Base-by-base conservation (phyloP, 1,284 basidiomycete genomes). In the Agaricales sp. region DNA sequence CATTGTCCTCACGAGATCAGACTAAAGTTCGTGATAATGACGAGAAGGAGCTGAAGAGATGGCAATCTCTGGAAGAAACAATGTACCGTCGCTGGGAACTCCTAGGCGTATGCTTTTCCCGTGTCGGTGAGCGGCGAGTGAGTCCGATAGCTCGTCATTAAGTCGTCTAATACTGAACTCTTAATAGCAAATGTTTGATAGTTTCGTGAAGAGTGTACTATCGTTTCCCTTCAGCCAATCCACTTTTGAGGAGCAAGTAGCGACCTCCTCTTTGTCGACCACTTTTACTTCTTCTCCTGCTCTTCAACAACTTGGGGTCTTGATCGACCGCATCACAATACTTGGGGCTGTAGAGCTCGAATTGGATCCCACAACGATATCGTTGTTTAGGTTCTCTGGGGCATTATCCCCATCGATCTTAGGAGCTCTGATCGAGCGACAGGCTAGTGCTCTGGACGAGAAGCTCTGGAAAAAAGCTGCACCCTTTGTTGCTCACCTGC, bases 71-170 rank as follows among this genome's bases (percentile, higher is more conserved):
- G 2, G 71, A 77, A 51, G 75, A 80, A 20, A 79, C 83, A 54
- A 53, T 88, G 23, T 78, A 75, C 54, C 73, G 80, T 37, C 68
- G 89, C 37, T 90, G 80, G 73, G 88, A 92, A 62, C 64, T 92
- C n/a, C 67, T 92, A 19, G 87, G 77, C 0, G 77, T 82, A 2
- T 90, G 86, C 59, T 79, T 78, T 59, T 71, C 74, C 37, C 90
- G 86, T 61, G 80, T 78, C 39, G 80, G 80, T 0, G 82, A 92
- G 57, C 70, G 82, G 16, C 77, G 75, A 73, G 82, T 82, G 43
- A 13, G 68, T 58, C 24, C 20, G 37, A 20, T 16, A n/a, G n/a
- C 30, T 21, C 49, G 48, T 12, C 43, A 12, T 45, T 21, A 25
- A 23, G 25, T 24, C 23, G 37, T 6, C 20, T 41, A 43, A 21